These are phyloP conservation scores for Sordariomycetes sp. DNA, from an alignment of 2,329 filamentous ascomycete genomes.

Conservation along the genomic window DNA sequence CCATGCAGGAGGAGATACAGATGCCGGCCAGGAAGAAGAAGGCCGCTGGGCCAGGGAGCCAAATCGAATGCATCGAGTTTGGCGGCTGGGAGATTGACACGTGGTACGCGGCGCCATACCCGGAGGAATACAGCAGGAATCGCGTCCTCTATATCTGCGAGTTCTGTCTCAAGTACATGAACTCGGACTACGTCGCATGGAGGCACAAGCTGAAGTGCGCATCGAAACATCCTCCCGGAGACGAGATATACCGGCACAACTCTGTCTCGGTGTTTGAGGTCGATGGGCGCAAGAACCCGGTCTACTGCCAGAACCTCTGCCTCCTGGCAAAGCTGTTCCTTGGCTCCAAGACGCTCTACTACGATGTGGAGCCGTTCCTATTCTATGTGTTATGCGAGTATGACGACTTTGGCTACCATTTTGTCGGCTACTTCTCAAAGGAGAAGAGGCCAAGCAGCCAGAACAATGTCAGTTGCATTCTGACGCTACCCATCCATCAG, in stretches of 20 bases:
- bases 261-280: conserved; percentile 95
- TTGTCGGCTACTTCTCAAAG: conserved; percentile 99
- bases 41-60: conserved; percentile 73
- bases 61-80: conserved; percentile 98
- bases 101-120: conserved; percentile 97
- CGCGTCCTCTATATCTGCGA: conserved; percentile 97
- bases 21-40: conserved; percentile 57
- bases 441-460: conserved; percentile 90
- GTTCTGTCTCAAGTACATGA: conserved; percentile 99
- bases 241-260: conserved; percentile 90
- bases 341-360: conserved; percentile 97
- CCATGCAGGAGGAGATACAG: conserved; percentile 50
- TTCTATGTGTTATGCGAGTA: conserved; percentile 97
- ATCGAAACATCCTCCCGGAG: conserved; percentile 90
- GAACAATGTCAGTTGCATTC: conserved; percentile 95
- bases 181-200: conserved; percentile 96
- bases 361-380: conserved; percentile 91
- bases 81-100: conserved; percentile 97
- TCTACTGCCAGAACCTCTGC: conserved; percentile 98
- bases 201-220: conserved; percentile 94
- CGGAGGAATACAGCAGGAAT: conserved; percentile 95
- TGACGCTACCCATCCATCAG: conserved; percentile 92
- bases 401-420: conserved; percentile 82
- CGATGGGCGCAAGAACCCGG: conserved; percentile 88
- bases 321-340: conserved; percentile 91